Conservation (phyloP, 1,284 basidiomycete genomes). For the Phenoliferia sp. region DNA sequence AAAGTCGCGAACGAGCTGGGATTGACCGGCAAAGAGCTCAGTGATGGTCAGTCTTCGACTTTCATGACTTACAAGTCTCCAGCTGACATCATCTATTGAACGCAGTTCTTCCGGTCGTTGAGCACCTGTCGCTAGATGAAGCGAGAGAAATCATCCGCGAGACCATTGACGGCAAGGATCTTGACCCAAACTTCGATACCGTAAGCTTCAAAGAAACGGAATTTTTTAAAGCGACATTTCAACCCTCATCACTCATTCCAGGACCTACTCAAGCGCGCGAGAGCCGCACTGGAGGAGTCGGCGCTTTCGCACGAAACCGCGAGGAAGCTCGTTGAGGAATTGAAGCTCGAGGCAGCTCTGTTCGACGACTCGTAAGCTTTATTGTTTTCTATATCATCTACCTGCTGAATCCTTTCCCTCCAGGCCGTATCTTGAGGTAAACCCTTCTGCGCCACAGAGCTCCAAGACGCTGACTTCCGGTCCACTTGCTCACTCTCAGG, state of each 20-base stretch:
- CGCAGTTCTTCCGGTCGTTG: background rate
- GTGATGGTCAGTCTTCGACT: no score
- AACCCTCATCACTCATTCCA: background rate
- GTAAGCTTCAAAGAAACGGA: background rate
- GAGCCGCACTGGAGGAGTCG: background rate
- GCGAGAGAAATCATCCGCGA: background rate
- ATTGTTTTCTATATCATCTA: background rate
- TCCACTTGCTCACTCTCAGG: conserved; percentile 47
- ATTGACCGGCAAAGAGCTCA: no score
- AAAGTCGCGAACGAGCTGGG: no score
- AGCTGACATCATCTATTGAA: no score
- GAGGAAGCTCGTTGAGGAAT: background rate
- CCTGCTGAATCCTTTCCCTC: background rate
- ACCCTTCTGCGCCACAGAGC: background rate
- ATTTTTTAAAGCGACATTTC: background rate
- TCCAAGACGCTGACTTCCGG: background rate
- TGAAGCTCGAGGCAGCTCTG: background rate
- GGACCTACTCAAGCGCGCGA: background rate
- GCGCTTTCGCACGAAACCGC: background rate
- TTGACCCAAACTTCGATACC: background rate
- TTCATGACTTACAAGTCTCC: no score
- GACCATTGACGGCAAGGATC: background rate
- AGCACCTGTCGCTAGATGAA: background rate
- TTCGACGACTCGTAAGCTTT: background rate
- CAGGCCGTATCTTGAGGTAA: background rate